Percentiles rank a stretch among this genome's conserved stretches.
These are phyloP conservation scores for Daedaleopsis nitida DNA, from an alignment of 768 basidiomycete genomes.

Conservation along the genomic window DNA sequence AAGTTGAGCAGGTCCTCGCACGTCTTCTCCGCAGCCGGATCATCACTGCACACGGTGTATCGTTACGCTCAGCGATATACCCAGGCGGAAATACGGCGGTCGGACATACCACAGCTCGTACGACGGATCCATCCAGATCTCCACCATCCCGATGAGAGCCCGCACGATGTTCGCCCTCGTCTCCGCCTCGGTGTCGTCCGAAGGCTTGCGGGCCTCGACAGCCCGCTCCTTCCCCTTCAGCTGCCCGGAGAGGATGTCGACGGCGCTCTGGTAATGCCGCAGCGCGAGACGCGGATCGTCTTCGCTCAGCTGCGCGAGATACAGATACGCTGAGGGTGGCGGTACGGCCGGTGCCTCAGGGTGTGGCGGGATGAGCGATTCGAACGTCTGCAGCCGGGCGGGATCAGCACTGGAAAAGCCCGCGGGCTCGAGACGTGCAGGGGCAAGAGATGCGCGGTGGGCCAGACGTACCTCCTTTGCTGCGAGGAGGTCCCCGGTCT, in stretches of 20 bases:
- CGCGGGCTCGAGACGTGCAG: background rate
- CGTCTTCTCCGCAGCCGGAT: conserved; percentile 76
- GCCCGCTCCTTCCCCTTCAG: conserved; percentile 76
- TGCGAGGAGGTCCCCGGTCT: conserved; percentile 72
- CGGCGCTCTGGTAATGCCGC: conserved; percentile 77
- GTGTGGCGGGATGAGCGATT: conserved; percentile 59
- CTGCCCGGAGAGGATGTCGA: conserved; percentile 65
- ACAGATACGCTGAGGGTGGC: conserved; percentile 78
- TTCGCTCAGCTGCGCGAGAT: conserved; percentile 84
- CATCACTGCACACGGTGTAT: conserved; percentile 52
- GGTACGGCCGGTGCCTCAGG: conserved; percentile 60
- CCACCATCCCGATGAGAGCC: conserved; percentile 86
- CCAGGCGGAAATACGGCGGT: background rate
- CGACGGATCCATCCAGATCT: conserved; percentile 94
- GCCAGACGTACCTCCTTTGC: conserved; percentile 61
- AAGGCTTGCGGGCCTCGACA: conserved; percentile 33
- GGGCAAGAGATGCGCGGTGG: background rate
- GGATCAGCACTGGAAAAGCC: background rate
- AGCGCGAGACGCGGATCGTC: conserved; percentile 75
- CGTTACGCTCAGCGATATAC: background rate
- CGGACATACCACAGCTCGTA: conserved; percentile 79
- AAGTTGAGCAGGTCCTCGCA: conserved; percentile 75
- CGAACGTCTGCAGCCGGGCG: conserved; percentile 55
- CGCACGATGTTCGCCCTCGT: conserved; percentile 69
- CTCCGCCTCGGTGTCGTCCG: conserved; percentile 54